phyloP scores from a whole-genome alignment of 2,329 filamentous ascomycete genomes.

The Periconia digitata region DNA sequence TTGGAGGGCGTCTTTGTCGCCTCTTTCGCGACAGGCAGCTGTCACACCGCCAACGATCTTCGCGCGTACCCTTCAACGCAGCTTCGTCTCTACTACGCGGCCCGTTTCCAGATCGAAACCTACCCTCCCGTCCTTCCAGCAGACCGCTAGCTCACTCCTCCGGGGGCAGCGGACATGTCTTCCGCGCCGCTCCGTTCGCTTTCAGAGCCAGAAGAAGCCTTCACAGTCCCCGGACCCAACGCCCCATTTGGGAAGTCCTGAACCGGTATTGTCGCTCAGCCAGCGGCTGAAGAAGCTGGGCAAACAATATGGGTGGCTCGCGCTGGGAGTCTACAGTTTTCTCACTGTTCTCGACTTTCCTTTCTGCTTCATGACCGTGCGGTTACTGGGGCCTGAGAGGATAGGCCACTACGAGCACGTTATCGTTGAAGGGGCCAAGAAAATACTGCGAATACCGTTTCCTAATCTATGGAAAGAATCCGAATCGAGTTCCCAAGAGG shows the following conservation, averaged over 20 bases:
- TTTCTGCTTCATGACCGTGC: slow-evolving; percentile 89
- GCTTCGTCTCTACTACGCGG: slow-evolving; percentile 30
- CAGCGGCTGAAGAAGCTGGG: slow-evolving; percentile 79
- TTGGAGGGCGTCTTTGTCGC: slow-evolving; percentile 12
- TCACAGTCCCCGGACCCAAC: slow-evolving; percentile 40
- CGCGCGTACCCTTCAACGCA: slow-evolving; percentile 25
- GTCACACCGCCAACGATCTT: slow-evolving; percentile 16
- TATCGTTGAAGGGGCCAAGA: slow-evolving; percentile 63
- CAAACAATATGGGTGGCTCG: slow-evolving; percentile 91
- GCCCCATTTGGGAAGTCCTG: slow-evolving; percentile 43
- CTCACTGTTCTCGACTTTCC: slow-evolving; percentile 89
- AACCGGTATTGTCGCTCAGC: slow-evolving; percentile 58
- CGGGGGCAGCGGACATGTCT: slow-evolving; percentile 23
- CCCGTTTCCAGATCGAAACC: slow-evolving; percentile 9
- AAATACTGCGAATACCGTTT: slow-evolving; percentile 62
- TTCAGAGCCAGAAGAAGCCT: slow-evolving; percentile 35
- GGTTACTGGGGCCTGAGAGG: slow-evolving; percentile 77
- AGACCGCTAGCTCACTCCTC: slow-evolving; percentile 15
- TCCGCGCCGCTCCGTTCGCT: slow-evolving; percentile 36
- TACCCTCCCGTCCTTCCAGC: slow-evolving; percentile 14
- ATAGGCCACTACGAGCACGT: slow-evolving; percentile 75
- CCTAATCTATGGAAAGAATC: slow-evolving; percentile 57
- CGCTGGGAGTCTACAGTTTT: slow-evolving; percentile 84
- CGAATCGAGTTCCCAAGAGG: slow-evolving; percentile 39
- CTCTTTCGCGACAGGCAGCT: slow-evolving; percentile 11